Base-by-base conservation (phyloP, 1,284 basidiomycete genomes). In the Fomitopsis pinicola region DNA sequence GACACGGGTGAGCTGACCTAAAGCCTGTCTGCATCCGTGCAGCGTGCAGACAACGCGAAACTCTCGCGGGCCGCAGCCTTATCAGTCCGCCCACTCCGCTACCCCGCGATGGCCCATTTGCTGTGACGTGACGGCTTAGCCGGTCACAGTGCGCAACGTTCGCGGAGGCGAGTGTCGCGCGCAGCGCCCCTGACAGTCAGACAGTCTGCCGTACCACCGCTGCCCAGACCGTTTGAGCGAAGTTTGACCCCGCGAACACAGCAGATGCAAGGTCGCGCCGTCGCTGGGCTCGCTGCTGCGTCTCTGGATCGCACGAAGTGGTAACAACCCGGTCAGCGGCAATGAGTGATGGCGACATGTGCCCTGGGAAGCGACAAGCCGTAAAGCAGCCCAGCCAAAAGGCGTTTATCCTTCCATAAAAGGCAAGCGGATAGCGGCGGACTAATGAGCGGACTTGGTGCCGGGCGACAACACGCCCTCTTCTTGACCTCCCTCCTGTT, bases 361-460 rank as follows among this genome's bases (percentile, higher is more conserved):
- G 28, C 8, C 55, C 26, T 42, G 55, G 55, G 40, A 42, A 45
- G 38, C 26, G 33, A 22, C 55, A 62, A 59, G 58, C 57, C 48
- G 50, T 48, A 50, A 48, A 48, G 9, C 26, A 48, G 46, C 26
- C 46, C 14, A 6, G 44, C 46, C 6, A 28, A 22, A 48, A 48
- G 46, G 48, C 48, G 48, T 50, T 50, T 50, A 50, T 33, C n/a
- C 48, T 59, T 28, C 64, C 63, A 61, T 61, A 63, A 45, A 56
- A 19, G 67, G 67, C 57, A 60, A 55, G 38, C 50, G 59, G 59
- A 63, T 63, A 61, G 8, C 38, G 54, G 61, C 58, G 54, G 61
- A 59, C 55, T 62, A 48, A 42, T 57, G 52, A 59, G 66, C 64
- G 64, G 64, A 64, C 62, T 65, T 68, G 64, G 63, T 60, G 52